Evolutionary conservation across 805 yeast species (phyloP).

Genomic region (Cyberlindnera lachancei): DNA sequence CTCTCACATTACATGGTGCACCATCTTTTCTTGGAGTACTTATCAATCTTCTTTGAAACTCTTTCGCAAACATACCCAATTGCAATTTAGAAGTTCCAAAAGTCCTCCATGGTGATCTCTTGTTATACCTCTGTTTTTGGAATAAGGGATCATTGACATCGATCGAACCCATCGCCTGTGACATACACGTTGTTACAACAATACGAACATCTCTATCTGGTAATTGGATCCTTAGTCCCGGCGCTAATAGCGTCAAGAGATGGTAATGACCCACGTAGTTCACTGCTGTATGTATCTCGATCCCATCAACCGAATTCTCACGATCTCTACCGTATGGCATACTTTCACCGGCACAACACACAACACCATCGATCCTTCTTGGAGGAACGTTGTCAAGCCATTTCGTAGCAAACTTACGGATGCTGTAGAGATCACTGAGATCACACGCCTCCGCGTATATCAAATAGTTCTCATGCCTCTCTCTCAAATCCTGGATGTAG

Average conservation of each 20-base stretch:
- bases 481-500: conserved; percentile 70
- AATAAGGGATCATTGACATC: conserved; percentile 59
- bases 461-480: conserved; percentile 57
- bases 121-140: conserved; percentile 51
- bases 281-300: conserved; percentile 77
- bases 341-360: conserved; percentile 82
- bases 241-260: conserved; percentile 70
- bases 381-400: conserved; percentile 93
- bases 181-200: conserved; percentile 67
- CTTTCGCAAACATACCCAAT: conserved; percentile 67
- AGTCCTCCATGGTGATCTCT: conserved; percentile 59
- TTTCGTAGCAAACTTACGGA: conserved; percentile 84
- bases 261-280: conserved; percentile 82
- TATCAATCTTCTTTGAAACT: conserved; percentile 61
- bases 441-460: conserved; percentile 92
- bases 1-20: conserved; percentile 59
- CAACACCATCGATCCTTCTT: conserved; percentile 80
- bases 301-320: conserved; percentile 67
- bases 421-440: conserved; percentile 59
- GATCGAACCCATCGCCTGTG: conserved; percentile 67
- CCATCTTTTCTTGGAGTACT: conserved; percentile 60
- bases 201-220: conserved; percentile 92
- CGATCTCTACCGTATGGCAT: conserved; percentile 66
- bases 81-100: conserved; percentile 80
- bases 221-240: conserved; percentile 81